These are phyloP conservation scores for Hanseniaspora valbyensis DNA, from an alignment of 805 yeast species.

Conservation along the genomic window DNA sequence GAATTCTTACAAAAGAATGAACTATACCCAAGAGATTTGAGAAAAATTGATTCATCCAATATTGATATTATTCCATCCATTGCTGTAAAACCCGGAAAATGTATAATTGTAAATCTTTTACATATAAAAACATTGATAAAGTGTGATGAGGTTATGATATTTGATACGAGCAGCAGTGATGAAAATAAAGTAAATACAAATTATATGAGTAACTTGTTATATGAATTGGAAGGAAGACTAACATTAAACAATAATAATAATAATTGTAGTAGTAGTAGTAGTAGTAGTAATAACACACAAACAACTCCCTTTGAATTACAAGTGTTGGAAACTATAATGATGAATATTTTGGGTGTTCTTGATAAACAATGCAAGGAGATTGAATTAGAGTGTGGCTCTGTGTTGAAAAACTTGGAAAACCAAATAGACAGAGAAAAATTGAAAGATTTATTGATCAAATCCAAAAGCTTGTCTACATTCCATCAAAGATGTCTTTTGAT, in stretches of 20 bases:
- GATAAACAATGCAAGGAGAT: conserved; percentile 65
- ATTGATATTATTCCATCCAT: conserved; percentile 84
- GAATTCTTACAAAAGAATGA: conserved; percentile 62
- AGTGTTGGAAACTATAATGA: conserved; percentile 71
- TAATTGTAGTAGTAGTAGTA: too few species aligned
- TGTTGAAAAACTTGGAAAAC: conserved; percentile 61
- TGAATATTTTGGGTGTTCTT: conserved; percentile 66
- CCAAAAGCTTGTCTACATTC: conserved; percentile 59
- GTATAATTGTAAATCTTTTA: conserved; percentile 69
- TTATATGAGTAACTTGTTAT: conserved; percentile 61
- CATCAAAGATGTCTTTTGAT: conserved; percentile 67
- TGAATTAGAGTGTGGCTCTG: conserved; percentile 45
- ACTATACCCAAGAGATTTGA: conserved; percentile 72
- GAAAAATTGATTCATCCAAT: conserved; percentile 65
- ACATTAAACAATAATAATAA: too few species aligned
- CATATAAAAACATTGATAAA: conserved; percentile 87
- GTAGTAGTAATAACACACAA: too few species aligned
- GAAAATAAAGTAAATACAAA: conserved; percentile 25
- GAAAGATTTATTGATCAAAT: conserved; percentile 59
- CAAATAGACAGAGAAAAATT: conserved; percentile 67
- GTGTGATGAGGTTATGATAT: conserved; percentile 65
- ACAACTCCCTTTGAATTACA: conserved; percentile 70
- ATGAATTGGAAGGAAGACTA: conserved; percentile 63
- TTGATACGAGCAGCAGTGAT: conserved; percentile 45
- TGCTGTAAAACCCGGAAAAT: conserved; percentile 59